Base-by-base conservation (phyloP, 495 filamentous ascomycete species). In the Oidiodendron maius region DNA sequence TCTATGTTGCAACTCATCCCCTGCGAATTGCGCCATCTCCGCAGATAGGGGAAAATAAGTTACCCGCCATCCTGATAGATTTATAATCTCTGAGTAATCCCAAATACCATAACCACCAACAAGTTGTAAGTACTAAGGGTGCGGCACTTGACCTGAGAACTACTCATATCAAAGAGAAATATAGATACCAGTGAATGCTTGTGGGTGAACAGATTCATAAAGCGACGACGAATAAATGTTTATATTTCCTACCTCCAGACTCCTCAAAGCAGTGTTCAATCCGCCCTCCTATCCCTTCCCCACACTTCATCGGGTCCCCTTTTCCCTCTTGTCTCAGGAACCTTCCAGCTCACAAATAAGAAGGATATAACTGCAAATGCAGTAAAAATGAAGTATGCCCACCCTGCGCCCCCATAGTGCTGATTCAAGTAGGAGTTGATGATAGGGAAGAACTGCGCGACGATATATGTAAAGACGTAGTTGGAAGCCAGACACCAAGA, bases 401-500 rank as follows among this genome's bases (percentile, higher is more conserved):
- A 84, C 0, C 91, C 91, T 4, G 81, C 76, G 0, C 83, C 84
- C 1, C 83, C 83, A 23, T 76, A 58, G 1, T 57, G 60, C 8
- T 66, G 56, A 49, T 79, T 79, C 43, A 96, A 64, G 0, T 71
- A 74, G 50, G 80, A 71, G 56, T 95, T 93, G 49, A 93, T 67
- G 35, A 94, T 74, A 0, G 91, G 91, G 74, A 96, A 96, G 64
- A 94, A 91, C 59, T 93, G 89, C 1, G 90, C 89, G 1, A 98
- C 89, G 6, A 90, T 56, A 62, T 95, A 97, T 0, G 94, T 97
- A 1, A 90, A 86, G 21, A 87, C 72, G 78, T 93, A 97, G 66
- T 89, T 98, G 2, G 87, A 85, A 0, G 83, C 86, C 26, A 97
- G 64, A 0, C 84, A 87, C 70, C 86, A 87, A 26, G 79, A 84